Percentiles rank a stretch among this genome's conserved stretches.
Evolutionary conservation across 345 rosid species (phyloP).

Genomic region (Eucalyptus virginea): DNA sequence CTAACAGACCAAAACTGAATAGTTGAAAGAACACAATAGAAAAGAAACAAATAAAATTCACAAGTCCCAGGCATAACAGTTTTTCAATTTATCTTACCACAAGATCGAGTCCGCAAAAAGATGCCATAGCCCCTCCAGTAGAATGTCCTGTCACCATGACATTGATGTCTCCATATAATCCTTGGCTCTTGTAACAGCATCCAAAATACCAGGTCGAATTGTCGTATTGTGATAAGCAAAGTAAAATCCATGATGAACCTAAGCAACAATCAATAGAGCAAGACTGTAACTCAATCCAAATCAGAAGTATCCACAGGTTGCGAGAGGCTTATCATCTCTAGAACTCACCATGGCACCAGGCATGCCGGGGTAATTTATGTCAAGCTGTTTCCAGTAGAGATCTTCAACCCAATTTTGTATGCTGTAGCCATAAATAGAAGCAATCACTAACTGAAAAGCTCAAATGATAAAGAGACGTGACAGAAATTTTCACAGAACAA

Average conservation of each 20-base stretch:
- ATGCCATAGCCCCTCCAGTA: too few species aligned
- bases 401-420: too few species aligned
- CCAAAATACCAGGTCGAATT: neutral
- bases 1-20: too few species aligned
- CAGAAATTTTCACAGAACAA: too few species aligned
- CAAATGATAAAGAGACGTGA: neutral
- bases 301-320: neutral
- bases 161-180: neutral
- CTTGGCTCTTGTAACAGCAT: neutral
- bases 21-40: fast-evolving
- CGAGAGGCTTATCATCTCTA: neutral
- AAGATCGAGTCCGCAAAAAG: neutral
- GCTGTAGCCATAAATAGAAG: too few species aligned
- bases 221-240: neutral
- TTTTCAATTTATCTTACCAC: neutral
- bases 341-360: neutral
- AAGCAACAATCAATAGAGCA: neutral
- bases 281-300: neutral
- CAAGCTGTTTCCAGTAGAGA: neutral
- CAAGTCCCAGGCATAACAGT: neutral
- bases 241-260: neutral
- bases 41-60: neutral
- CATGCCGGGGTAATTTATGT: neutral
- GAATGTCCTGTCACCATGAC: neutral
- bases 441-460: neutral